phyloP scores from a whole-genome alignment of 345 rosid genomes.

The Salix purpurea region DNA sequence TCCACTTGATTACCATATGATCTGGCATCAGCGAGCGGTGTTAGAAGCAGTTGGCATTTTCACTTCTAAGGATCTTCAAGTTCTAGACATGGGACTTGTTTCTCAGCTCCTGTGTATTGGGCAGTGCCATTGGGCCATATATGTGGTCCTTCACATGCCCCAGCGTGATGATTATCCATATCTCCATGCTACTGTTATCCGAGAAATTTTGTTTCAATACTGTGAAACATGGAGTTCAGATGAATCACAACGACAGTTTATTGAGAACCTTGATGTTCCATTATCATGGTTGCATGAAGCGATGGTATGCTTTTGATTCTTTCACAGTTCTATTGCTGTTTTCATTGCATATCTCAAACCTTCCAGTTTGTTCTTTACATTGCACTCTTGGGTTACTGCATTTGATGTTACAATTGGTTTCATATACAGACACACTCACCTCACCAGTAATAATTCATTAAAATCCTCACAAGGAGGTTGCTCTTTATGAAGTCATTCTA shows the following conservation, averaged over 20 bases:
- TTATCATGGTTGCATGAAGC: slow-evolving; percentile 91
- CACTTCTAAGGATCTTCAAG: slow-evolving; percentile 75
- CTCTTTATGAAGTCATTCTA: neutral
- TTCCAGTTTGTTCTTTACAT: neutral
- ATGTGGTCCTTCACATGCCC: slow-evolving; percentile 87
- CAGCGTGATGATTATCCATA: slow-evolving; percentile 61
- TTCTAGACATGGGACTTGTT: slow-evolving; percentile 88
- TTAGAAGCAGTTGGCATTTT: slow-evolving; percentile 77
- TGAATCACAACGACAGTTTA: slow-evolving; percentile 69
- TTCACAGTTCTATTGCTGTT: slow-evolving; percentile 9
- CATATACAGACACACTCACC: neutral
- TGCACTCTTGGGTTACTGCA: neutral
- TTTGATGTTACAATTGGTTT: neutral
- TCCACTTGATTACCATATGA: slow-evolving; percentile 98
- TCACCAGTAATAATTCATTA: neutral
- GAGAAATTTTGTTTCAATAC: slow-evolving; percentile 84
- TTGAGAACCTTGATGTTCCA: slow-evolving; percentile 73
- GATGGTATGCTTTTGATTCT: slow-evolving; percentile 47
- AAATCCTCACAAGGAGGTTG: neutral
- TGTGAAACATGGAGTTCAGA: slow-evolving; percentile 85
- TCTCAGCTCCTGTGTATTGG: slow-evolving; percentile 79
- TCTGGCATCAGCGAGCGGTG: slow-evolving; percentile 86
- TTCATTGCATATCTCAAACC: slow-evolving; percentile 6
- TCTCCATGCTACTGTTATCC: slow-evolving; percentile 63
- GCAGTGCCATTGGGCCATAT: slow-evolving; percentile 92